A percentile compares a stretch with the other conserved stretches of the same genome.
These are phyloP conservation scores for Kodamaea anthophila DNA, from an alignment of 1,139 yeast genomes.

Conservation along the genomic window DNA sequence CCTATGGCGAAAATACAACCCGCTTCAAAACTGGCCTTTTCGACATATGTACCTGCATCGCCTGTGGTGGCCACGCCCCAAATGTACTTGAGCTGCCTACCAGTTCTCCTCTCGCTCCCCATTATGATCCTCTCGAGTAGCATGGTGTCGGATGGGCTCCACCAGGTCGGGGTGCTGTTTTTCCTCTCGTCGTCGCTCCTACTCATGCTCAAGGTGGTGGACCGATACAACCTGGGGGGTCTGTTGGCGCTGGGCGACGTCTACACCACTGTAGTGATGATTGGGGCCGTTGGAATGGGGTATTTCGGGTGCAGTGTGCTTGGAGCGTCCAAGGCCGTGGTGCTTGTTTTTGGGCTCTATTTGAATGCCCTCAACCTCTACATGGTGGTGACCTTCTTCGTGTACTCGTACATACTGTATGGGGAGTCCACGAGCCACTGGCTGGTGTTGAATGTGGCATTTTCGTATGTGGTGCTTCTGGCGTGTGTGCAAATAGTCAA, in stretches of 20 bases:
- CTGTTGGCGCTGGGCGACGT: not conserved
- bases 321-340: constrained; percentile 18
- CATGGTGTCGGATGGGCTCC: constrained; percentile 10
- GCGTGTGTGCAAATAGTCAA: constrained; percentile 13
- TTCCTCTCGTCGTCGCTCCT: constrained; percentile 15
- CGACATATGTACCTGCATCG: too few species aligned
- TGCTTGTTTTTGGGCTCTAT: constrained; percentile 23
- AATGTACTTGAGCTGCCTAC: too few species aligned
- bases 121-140: constrained; percentile 24
- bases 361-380: constrained; percentile 23
- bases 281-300: constrained; percentile 12
- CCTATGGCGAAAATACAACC: too few species aligned
- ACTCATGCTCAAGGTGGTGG: constrained; percentile 11
- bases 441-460: constrained; percentile 8
- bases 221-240: constrained; percentile 8
- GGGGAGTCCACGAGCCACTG: constrained; percentile 8
- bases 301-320: constrained; percentile 15
- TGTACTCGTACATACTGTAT: constrained; percentile 15
- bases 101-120: constrained; percentile 26
- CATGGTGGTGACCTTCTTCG: constrained; percentile 19
- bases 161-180: constrained; percentile 9
- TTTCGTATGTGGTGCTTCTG: constrained; percentile 17
- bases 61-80: constrained; percentile 1
- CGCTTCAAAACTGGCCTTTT: too few species aligned
- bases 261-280: constrained; percentile 9